phyloP scores from a whole-genome alignment of 768 basidiomycete species.

The Russula griseocarnosa region DNA sequence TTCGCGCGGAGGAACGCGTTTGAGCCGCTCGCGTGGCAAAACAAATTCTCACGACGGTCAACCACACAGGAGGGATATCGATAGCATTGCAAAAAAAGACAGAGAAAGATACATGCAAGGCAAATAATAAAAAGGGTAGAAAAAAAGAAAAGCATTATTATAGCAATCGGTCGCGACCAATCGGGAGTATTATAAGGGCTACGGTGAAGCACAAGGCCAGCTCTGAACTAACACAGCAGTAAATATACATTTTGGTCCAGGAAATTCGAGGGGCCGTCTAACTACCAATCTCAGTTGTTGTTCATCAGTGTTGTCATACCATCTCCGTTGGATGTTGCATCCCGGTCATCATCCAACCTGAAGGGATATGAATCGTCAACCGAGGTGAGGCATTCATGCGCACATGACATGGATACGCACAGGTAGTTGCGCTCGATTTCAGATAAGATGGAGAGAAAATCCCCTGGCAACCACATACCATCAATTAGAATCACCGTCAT shows the following conservation, averaged over 20 bases:
- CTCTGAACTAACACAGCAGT: conserved; percentile 12
- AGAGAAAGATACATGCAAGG: conserved; percentile 11
- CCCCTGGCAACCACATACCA: conserved; percentile 49
- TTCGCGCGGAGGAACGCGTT: background rate
- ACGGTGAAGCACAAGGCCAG: conserved; percentile 8
- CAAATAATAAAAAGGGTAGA: conserved; percentile 13
- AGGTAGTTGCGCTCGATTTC: conserved; percentile 91
- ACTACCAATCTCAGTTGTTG: conserved; percentile 21
- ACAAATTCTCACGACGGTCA: background rate
- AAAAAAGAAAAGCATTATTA: background rate
- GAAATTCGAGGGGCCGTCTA: background rate
- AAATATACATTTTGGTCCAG: conserved; percentile 16
- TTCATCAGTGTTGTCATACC: conserved; percentile 42
- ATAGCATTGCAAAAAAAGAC: conserved; percentile 18
- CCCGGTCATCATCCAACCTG: conserved; percentile 68
- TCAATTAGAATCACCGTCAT: conserved; percentile 3
- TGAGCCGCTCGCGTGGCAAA: background rate
- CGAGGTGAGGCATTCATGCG: background rate
- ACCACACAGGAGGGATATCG: background rate
- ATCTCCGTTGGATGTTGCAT: conserved; percentile 56
- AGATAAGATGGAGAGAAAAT: conserved; percentile 85
- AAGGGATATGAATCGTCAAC: background rate
- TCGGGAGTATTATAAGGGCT: conserved; percentile 18
- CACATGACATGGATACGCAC: conserved; percentile 39
- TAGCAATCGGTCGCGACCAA: background rate